Base-by-base conservation (phyloP, 1,284 basidiomycete genomes). In the Ganoderma meredithae region DNA sequence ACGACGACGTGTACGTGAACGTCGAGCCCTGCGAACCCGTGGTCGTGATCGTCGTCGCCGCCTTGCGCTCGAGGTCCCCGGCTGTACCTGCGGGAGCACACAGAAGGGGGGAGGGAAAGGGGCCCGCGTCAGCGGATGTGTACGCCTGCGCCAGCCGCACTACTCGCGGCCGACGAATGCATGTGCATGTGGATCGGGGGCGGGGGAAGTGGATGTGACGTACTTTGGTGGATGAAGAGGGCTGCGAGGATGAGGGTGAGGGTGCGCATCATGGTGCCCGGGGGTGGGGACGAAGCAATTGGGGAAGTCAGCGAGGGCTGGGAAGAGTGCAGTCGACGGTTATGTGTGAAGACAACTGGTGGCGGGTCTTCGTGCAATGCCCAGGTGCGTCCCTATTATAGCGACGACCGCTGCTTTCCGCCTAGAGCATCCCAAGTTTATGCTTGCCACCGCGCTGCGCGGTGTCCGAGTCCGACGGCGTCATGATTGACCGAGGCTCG, bases 151-250 rank as follows among this genome's bases (percentile, higher is more conserved):
- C 9, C 25, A 22, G 0, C 12, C 25, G 19, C 9, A 10, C 4
- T 2, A 10, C 4, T 2, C 3, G 27, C 25, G 49, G 27, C 0
- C 15, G 27, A 17, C 27, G 52, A 27, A 55, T 33, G 27, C 27
- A 31, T 31, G 27, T 33, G 27, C 27, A 31, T 31, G 27, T 31
- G 27, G 15, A 33, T 31, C 47, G 10, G 4, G 47, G n/a, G 25
- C 1, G 52, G 31, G 36, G 36, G 9, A 19, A 55, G 52, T 17
- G 52, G 31, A 19, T 33, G 27, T 19, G 52, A 55, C 52, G 52
- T 55, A 55, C 52, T 55, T 33, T 55, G 52, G 27, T 15, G 22
- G 52, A 55, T 9, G 4, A 55, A 55, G 52, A 55, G 52, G 52
- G 52, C 52, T 27, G 52, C 52, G 52, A 55, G 52, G 31, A 55